Evolutionary conservation across 1,284 basidiomycete genomes (phyloP).

Genomic region (Boletellus sp.): DNA sequence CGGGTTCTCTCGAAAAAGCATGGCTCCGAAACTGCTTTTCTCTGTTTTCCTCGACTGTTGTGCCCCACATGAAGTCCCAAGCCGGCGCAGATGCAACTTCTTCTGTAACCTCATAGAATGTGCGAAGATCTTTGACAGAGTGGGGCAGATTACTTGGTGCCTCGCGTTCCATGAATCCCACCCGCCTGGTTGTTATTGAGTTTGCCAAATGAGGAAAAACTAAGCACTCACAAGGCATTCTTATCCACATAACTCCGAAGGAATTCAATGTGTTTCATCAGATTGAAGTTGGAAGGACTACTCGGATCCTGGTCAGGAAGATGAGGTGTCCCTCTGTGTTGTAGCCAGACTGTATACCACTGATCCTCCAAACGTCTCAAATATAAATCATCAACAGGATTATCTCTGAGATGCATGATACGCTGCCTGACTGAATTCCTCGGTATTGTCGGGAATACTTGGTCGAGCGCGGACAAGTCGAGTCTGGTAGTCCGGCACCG

Average conservation of each 20-base stretch:
- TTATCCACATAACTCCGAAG: constrained; percentile 82
- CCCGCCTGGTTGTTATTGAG: constrained; percentile 42
- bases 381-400: constrained; percentile 70
- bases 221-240: constrained; percentile 65
- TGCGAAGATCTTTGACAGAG: constrained; percentile 45
- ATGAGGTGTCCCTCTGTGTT: constrained; percentile 60
- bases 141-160: constrained; percentile 41
- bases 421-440: constrained; percentile 67
- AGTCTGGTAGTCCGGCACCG: constrained; percentile 64
- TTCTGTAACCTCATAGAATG: constrained; percentile 49
- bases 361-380: constrained; percentile 75
- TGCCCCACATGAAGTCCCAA: constrained; percentile 76
- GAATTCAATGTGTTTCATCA: constrained; percentile 75
- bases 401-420: constrained; percentile 55
- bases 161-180: constrained; percentile 50
- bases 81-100: constrained; percentile 40
- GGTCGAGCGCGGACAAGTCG: constrained; percentile 69
- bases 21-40: constrained; percentile 65
- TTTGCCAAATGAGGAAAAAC: neutral
- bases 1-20: constrained; percentile 49
- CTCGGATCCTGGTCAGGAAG: constrained; percentile 71
- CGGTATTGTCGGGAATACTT: constrained; percentile 73
- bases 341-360: constrained; percentile 76
- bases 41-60: constrained; percentile 65
- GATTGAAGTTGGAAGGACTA: constrained; percentile 71